These are phyloP conservation scores for Eimeria praecox DNA, from an alignment of 169 alveolate genomes.

Conservation along the genomic window DNA sequence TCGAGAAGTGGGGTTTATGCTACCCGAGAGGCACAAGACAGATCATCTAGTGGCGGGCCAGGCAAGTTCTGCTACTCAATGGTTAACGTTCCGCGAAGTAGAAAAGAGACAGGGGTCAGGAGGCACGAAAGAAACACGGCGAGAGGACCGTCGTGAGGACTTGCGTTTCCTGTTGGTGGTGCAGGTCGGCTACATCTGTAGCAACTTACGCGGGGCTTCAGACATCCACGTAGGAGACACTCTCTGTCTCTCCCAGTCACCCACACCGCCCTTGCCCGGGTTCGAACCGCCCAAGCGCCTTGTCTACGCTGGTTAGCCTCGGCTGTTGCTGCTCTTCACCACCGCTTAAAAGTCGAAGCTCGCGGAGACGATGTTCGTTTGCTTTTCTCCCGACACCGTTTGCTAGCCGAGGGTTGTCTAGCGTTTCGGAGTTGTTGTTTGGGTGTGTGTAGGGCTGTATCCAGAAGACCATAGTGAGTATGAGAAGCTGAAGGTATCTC, in stretches of 20 bases:
- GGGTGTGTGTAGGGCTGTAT: constrained; percentile 88
- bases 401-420: background rate
- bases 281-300: constrained; percentile 79
- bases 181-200: constrained; percentile 71
- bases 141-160: constrained; percentile 25
- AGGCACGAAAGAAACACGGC: background rate
- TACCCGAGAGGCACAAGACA: constrained; percentile 57
- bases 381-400: background rate
- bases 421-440: background rate
- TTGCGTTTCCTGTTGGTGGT: constrained; percentile 9
- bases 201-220: constrained; percentile 56
- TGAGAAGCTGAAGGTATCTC: constrained; percentile 87
- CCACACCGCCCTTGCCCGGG: constrained; percentile 62
- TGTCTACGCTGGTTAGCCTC: constrained; percentile 72
- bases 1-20: constrained; percentile 60
- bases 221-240: constrained; percentile 72
- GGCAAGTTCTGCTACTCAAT: constrained; percentile 16
- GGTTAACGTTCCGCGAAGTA: background rate
- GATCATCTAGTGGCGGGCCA: constrained; percentile 50
- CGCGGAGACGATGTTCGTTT: background rate
- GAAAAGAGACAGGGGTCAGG: background rate
- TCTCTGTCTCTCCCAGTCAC: constrained; percentile 55
- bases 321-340: background rate
- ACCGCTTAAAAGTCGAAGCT: background rate
- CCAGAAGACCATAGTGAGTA: constrained; percentile 80